These are phyloP conservation scores for Acarospora socialis DNA, from an alignment of 2,329 filamentous ascomycete genomes.

Conservation along the genomic window DNA sequence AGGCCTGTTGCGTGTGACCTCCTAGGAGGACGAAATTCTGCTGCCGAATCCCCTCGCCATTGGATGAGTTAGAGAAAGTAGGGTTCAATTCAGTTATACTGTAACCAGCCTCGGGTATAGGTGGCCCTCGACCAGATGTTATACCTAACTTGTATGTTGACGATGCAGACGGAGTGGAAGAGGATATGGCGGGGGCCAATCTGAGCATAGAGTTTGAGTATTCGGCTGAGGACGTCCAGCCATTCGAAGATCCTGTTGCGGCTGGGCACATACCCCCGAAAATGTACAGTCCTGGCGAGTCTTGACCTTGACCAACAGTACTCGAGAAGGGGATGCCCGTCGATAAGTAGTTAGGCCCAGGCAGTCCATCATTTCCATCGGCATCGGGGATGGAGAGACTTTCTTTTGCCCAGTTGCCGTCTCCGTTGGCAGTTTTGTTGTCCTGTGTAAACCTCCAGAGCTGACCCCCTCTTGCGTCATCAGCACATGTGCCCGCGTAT, in stretches of 20 bases:
- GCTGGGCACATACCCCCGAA: slow-evolving; percentile 85
- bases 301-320: slow-evolving; percentile 38
- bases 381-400: slow-evolving; percentile 22
- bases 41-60: slow-evolving; percentile 52
- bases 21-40: slow-evolving; percentile 70
- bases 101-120: slow-evolving; percentile 75
- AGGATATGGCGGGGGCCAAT: slow-evolving; percentile 61
- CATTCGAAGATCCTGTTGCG: no score
- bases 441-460: slow-evolving; percentile 55
- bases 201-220: slow-evolving; percentile 93
- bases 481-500: slow-evolving; percentile 58
- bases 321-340: slow-evolving; percentile 54
- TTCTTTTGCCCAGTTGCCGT: slow-evolving; percentile 42
- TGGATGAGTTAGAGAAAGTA: slow-evolving; percentile 52
- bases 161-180: slow-evolving; percentile 50
- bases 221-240: slow-evolving; percentile 62
- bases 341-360: slow-evolving; percentile 43
- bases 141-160: slow-evolving; percentile 31
- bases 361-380: slow-evolving; percentile 21
- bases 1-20: slow-evolving; percentile 68
- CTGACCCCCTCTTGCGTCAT: slow-evolving; percentile 33
- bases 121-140: slow-evolving; percentile 43
- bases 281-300: slow-evolving; percentile 48
- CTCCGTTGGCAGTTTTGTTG: slow-evolving; percentile 27
- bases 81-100: slow-evolving; percentile 60